Base-by-base conservation (phyloP, 2,329 filamentous ascomycete genomes). In the Trichothecium sympodiale region DNA sequence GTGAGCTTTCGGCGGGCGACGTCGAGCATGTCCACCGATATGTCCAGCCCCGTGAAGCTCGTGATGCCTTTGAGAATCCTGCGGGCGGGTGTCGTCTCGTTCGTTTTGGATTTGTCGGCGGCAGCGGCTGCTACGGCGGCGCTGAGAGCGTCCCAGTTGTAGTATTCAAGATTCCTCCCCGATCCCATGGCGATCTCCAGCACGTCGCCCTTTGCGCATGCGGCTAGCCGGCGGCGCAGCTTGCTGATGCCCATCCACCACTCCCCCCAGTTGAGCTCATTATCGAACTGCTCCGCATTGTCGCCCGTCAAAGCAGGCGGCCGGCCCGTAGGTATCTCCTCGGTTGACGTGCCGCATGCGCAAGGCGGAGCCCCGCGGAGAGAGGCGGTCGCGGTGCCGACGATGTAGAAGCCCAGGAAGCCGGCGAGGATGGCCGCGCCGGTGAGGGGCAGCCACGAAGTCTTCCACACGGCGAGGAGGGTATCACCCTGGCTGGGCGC, bases 171-270 rank as follows among this genome's bases (percentile, higher is more conserved):
- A 46, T 80, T 80, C 10, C 76, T 62, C 4, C 76, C 76, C 3
- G 75, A 77, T 14, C 76, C 76, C 38, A 79, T 65, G 14, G 74
- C 74, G 10, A 80, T 62, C 52, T 80, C 76, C 23, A 79, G 63
- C 10, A 80, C 75, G 50, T 76, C 60, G 2, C 76, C 76, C 1
- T 50, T 51, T 5, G 69, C 74, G 23, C 55, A 51, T 10, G 53
- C 47, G 2, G 67, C 68, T 17, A 80, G 56, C 16, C 57, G 55
- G 34, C 58, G 57, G 9, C 76, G 65, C 35, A 77, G 53, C 14
- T 53, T 55, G 5, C 59, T 64, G 43, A 79, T 65, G 33, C 76
- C 74, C 60, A 69, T 69, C 44, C 69, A 59, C 52, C 59, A 62
- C 52, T 80, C 76, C 4, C 69, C 67, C 45, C 64, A 56, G 49